A percentile compares a stretch with the other conserved stretches of the same genome.
Conservation (phyloP, 2,329 filamentous ascomycete genomes). For the Colletotrichum destructivum region DNA sequence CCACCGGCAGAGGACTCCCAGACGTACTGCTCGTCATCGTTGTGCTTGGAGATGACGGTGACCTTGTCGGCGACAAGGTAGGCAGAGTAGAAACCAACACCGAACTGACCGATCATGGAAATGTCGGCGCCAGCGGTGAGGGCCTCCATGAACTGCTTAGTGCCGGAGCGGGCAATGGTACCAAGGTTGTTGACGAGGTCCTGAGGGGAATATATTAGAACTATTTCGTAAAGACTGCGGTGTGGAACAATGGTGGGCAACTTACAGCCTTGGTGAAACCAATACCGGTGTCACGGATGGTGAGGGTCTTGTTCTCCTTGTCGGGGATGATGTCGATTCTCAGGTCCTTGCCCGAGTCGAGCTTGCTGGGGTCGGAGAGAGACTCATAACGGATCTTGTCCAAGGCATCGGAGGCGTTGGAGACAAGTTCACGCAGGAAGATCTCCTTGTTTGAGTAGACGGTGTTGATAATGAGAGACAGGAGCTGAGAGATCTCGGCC, state of each 20-base stretch:
- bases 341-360: conserved; percentile 97
- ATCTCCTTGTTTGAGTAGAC: conserved; percentile 99
- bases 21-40: conserved; percentile 99
- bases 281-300: conserved; percentile 98
- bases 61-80: conserved; percentile 99
- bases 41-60: conserved; percentile 97
- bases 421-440: conserved; percentile 98
- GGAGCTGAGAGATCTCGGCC: conserved; percentile 99
- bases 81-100: conserved; percentile 99
- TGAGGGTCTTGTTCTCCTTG: conserved; percentile 97
- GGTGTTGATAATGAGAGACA: conserved; percentile 99
- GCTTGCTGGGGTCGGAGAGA: conserved; percentile 96
- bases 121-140: conserved; percentile 98
- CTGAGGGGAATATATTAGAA: conserved; percentile 63
- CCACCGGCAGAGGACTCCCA: conserved; percentile 99
- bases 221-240: conserved; percentile 2
- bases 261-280: conserved; percentile 99
- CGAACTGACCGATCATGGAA: conserved; percentile 99
- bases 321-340: conserved; percentile 99
- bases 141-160: conserved; percentile 99
- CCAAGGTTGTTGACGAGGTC: conserved; percentile 99
- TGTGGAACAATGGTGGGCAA: conserved; percentile 49
- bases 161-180: conserved; percentile 98
- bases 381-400: conserved; percentile 99
- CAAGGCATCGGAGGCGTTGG: conserved; percentile 98